Evolutionary conservation across 148 eudicot species (phyloP), one percentile per base, ranked within the genome.

Genomic region (Diospyros kaki): DNA sequence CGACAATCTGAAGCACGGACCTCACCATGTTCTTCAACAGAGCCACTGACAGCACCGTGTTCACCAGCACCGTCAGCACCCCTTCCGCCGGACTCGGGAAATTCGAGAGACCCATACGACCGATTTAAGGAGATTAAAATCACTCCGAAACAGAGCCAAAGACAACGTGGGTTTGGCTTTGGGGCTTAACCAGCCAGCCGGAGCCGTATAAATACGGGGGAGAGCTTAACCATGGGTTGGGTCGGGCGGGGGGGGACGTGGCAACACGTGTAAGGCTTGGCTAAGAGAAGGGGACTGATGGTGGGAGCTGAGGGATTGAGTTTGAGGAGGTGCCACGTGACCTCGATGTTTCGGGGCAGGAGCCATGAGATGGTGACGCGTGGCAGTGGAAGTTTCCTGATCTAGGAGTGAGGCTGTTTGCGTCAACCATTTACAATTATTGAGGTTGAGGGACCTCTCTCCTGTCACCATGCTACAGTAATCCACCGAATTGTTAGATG

Each of bases 51-150:
- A 86, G 60, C 76, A 87, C 54, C 40, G 89, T 87, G 87, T 87
- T 87, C 89, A 89, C 88, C 45, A 91, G 43, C 56, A 87, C 71
- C 4, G 87, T 87, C 9, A 91, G 79, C 43, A 91, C 69, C 17
- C 93, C 91, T 68, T 91, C 96, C 9, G 74, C 73, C 67, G 88
- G 82, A 60, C 83, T 86, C 8, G 84, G 89, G 28, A 91, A 87
- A 73, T 80, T 89, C 4, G 87, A 83, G 51, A 91, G 74, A 1
- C 96, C 93, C 96, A 91, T 90, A 4, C 69, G 28, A 28, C 28
- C 28, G 28, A 28, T 28, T 28, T 28, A 28, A 28, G 28, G 28
- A 28, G 28, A 28, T 28, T 28, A 28, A 28, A 28, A 28, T 28
- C 28, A 28, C 28, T 28, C 0, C 28, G 28, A 28, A 28, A 28